phyloP scores from a whole-genome alignment of 129 eudicot species.

The Pulicaria dysenterica region DNA sequence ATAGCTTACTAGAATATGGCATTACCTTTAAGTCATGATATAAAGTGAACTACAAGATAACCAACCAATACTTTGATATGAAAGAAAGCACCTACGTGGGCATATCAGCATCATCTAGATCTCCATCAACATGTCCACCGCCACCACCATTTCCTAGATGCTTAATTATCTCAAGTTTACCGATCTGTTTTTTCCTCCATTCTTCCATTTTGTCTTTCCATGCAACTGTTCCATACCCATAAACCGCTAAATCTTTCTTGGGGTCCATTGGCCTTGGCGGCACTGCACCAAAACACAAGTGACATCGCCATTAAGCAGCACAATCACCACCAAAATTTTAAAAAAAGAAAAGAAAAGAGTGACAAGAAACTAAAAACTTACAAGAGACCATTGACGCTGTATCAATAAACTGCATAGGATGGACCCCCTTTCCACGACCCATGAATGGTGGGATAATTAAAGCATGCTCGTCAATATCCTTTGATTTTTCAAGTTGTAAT shows the following conservation, averaged over 20 bases:
- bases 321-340: background rate
- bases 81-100: slow-evolving; percentile 40
- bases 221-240: slow-evolving; percentile 69
- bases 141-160: slow-evolving; percentile 27
- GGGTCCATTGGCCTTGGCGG: slow-evolving; percentile 69
- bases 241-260: slow-evolving; percentile 51
- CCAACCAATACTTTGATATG: background rate
- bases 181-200: slow-evolving; percentile 52
- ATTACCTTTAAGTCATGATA: background rate
- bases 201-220: slow-evolving; percentile 67
- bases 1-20: background rate
- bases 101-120: slow-evolving; percentile 45
- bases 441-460: slow-evolving; percentile 41
- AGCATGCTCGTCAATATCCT: slow-evolving; percentile 43
- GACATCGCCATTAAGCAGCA: background rate
- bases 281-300: slow-evolving; percentile 38
- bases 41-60: background rate
- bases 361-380: slow-evolving; percentile 37
- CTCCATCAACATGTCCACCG: slow-evolving; percentile 32
- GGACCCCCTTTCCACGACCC: slow-evolving; percentile 33
- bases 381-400: slow-evolving; percentile 65
- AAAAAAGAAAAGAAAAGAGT: background rate
- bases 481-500: slow-evolving; percentile 1
- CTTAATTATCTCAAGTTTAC: slow-evolving; percentile 31
- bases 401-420: slow-evolving; percentile 39